Evolutionary conservation across 1,139 yeast genomes (phyloP), one percentile per base, ranked within the genome.

Genomic region (Diutina mesorugosa): DNA sequence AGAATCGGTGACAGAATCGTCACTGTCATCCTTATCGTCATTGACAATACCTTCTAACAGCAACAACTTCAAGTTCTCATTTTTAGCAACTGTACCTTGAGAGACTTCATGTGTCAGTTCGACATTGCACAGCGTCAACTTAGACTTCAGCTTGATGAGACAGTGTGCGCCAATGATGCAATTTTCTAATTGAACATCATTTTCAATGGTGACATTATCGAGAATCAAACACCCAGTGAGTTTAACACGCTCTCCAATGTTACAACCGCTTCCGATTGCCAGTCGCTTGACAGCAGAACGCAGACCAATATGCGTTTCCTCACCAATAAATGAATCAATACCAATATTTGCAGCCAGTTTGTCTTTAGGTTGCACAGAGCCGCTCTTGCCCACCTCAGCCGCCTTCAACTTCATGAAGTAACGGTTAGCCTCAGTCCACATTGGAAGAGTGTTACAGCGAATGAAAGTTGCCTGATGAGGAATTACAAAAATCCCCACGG

Each of bases 341-440:
- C 99, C 97, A 46, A 93, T 82, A 29, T 87, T 85, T 0, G 97
- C 91, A 10, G 81, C 79, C n/a, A 77, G 72, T 61, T 85, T 84
- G 45, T 79, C 84, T 64, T 76, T 78, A 6, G 72, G 69, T 16
- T 38, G 53, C 6, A 14, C 29, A 5, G 32, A 28, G 10, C 53
- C 53, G 18, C 9, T 12, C 14, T 45, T 41, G 41, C 38, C 48
- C 41, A 16, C 21, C 48, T 58, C 58, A 5, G 57, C 32, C 5
- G 77, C 76, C 61, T 74, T 77, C 51, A 65, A 58, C 66, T 83
- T 87, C 80, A 91, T 79, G 58, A 86, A 77, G 65, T 81, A 77
- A 61, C 98, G 78, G 67, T 90, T 93, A n/a, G 95, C 91, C 70
- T 93, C 99, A 82, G 90, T 81, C 68, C 84, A 89, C 5, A 91